These are phyloP conservation scores for Penicillium tannophilum DNA, from an alignment of 495 filamentous ascomycete genomes.

Conservation along the genomic window DNA sequence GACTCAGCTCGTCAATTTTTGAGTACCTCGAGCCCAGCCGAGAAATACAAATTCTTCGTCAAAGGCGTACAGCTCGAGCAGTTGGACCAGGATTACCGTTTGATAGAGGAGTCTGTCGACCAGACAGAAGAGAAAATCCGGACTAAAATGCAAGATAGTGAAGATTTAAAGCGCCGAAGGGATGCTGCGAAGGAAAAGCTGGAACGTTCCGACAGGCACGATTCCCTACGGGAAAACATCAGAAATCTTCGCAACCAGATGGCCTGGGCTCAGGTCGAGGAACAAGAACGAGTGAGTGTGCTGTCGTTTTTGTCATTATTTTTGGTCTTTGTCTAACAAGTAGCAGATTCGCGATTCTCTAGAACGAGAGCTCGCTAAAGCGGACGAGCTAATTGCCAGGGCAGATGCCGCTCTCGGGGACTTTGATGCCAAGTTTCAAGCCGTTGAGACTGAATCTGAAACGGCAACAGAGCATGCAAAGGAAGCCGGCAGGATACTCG, in stretches of 20 bases:
- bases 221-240: slow-evolving; percentile 54
- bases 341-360: slow-evolving; percentile 37
- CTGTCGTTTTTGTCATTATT: not conserved
- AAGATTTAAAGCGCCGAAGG: slow-evolving; percentile 45
- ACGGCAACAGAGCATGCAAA: slow-evolving; percentile 49
- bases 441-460: slow-evolving; percentile 49
- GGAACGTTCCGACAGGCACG: slow-evolving; percentile 59
- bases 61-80: slow-evolving; percentile 93
- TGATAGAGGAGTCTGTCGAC: slow-evolving; percentile 72
- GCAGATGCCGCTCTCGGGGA: slow-evolving; percentile 41
- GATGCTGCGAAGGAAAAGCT: slow-evolving; percentile 54
- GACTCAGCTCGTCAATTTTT: slow-evolving; percentile 94
- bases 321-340: slow-evolving; percentile 11
- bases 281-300: slow-evolving; percentile 46
- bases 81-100: slow-evolving; percentile 85
- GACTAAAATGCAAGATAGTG: slow-evolving; percentile 50
- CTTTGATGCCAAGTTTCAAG: slow-evolving; percentile 46
- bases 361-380: slow-evolving; percentile 33
- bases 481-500: slow-evolving; percentile 38
- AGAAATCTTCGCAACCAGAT: slow-evolving; percentile 58
- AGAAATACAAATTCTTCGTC: slow-evolving; percentile 97
- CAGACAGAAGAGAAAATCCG: slow-evolving; percentile 63
- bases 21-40: slow-evolving; percentile 72
- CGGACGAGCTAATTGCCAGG: slow-evolving; percentile 42
- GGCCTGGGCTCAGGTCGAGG: slow-evolving; percentile 73